phyloP scores from a whole-genome alignment of 164 flowering plant genomes.

The Liquidambar formosana region DNA sequence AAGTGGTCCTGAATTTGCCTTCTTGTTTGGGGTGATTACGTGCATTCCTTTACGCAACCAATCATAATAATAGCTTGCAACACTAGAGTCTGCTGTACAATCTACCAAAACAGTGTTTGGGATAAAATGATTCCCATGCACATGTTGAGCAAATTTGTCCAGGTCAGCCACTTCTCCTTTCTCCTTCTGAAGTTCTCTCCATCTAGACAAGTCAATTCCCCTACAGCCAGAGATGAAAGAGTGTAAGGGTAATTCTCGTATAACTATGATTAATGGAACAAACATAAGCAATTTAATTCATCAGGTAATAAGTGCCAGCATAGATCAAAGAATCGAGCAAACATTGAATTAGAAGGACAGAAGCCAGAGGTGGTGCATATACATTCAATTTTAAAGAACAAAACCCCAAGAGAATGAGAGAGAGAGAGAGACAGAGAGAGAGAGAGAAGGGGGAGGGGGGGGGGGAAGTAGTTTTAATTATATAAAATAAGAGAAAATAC shows the following conservation, averaged over 20 bases:
- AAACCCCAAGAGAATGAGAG: not conserved
- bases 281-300: no score
- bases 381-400: no score
- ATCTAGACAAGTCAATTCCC: constrained; percentile 75
- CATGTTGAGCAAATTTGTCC: constrained; percentile 76
- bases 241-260: no score
- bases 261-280: no score
- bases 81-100: constrained; percentile 76
- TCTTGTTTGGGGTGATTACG: constrained; percentile 92
- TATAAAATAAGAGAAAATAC: not conserved
- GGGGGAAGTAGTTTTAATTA: not conserved
- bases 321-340: no score
- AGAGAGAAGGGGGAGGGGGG: not conserved
- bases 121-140: constrained; percentile 85
- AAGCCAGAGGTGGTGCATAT: no score
- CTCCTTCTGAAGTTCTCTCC: constrained; percentile 72
- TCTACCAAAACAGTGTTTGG: constrained; percentile 92
- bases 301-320: no score
- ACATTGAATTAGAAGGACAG: no score
- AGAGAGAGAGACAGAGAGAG: not conserved
- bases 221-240: constrained; percentile 34
- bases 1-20: constrained; percentile 98
- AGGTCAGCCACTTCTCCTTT: constrained; percentile 76
- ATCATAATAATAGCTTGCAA: constrained; percentile 74
- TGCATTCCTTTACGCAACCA: constrained; percentile 95